phyloP scores from a whole-genome alignment of 345 rosid species.

The Arabidopsis thaliana region TAIR10.1 NC_003070.9:6133001-6133500 shows the following conservation, averaged over 20 bases:
- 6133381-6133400: conserved; percentile 80
- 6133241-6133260: conserved; percentile 51
- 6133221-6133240: conserved; percentile 56
- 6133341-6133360: conserved; percentile 90
- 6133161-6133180: conserved; percentile 55
- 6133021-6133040: not conserved
- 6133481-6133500: conserved; percentile 66
- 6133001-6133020: conserved; percentile 8
- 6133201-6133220: conserved; percentile 72
- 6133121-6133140: conserved; percentile 60
- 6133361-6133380: conserved; percentile 79
- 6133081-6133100: conserved; percentile 54
- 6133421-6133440: conserved; percentile 73
- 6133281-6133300: conserved; percentile 67
- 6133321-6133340: conserved; percentile 80
- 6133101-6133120: conserved; percentile 44
- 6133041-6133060: conserved; percentile 4
- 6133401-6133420: conserved; percentile 82
- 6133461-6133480: conserved; percentile 88
- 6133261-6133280: conserved; percentile 61
- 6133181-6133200: conserved; percentile 62
- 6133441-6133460: conserved; percentile 78
- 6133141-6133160: conserved; percentile 50
- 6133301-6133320: conserved; percentile 81
- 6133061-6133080: conserved; percentile 33